Base-by-base conservation (phyloP, 2,329 filamentous ascomycete species). In the Aspergillus pseudonomiae region DNA sequence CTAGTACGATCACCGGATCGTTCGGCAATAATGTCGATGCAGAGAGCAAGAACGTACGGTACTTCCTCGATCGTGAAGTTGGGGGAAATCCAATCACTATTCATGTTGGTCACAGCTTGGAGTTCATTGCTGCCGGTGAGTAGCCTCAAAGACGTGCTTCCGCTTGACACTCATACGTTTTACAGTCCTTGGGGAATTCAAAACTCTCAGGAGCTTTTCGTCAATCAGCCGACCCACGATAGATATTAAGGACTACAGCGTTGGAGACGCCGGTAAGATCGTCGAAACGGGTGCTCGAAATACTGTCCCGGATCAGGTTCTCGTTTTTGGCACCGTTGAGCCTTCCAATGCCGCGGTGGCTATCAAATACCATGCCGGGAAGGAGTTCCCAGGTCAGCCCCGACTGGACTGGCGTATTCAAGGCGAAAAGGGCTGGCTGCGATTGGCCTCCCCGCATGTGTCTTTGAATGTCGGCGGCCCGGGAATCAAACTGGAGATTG, bases 361-460 rank as follows among this genome's bases (percentile, higher is more conserved):
- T 85, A 34, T 71, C 76, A 32, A 89, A 88, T 63, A 84, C 85
- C 48, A 71, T 82, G 0, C 76, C 85, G 6, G 75, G 80, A 12
- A 75, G 79, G 9, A 69, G 39, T 70, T 73, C 57, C 68, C 68
- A 12, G 68, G 62, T 39, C 34, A 48, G 5, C 70, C 72, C 2
- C 67, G 69, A 4, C 63, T 66, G 11, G 68, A 65, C 24, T 73
- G 71, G 71, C 64, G 66, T 36, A 70, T 74, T 46, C 72, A 74
- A 26, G 71, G 71, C 9, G 74, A 78, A 4, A 78, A 79, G 54
- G 79, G 77, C 0, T 77, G 81, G 64, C 71, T 82, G 57, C 72
- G 73, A 16, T 72, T 81, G 9, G 76, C 77, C 0, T 73, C 79
- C 26, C 75, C 77, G 2, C 69, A 57, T 67, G 24, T 58, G 5